Evolutionary conservation across 1,284 basidiomycete genomes (phyloP), one percentile per base, ranked within the genome.

Genomic region (Malassezia sympodialis): DNA sequence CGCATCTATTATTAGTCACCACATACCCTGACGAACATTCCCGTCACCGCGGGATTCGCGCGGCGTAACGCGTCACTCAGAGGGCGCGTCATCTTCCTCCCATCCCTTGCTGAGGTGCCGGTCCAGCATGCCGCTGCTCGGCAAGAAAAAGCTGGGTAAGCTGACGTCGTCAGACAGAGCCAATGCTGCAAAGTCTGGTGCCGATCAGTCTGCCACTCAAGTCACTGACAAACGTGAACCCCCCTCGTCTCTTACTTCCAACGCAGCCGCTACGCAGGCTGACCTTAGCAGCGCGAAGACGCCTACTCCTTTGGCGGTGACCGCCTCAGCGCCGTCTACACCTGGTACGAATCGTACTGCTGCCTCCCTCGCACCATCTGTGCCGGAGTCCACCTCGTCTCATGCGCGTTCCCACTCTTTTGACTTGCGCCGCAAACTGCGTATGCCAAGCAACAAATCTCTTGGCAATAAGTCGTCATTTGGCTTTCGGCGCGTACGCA

Each of bases 381-480:
- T 26, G 41, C 15, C 41, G 15, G 41, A 43, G n/a, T 43, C 41
- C 11, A 43, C 27, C 8, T 27, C 40, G 8, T 35, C 37, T 17
- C 51, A 53, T 23, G 11, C 28, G 3, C 51, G 51, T 8, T 53
- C 51, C 10, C 43, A 53, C 17, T 51, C 54, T 2, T 26, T 44
- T 12, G 49, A 56, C 26, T 12, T 51, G 15, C 48, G 54, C 17
- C 47, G 49, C 11, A 49, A 49, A 14, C 37, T 56, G 31, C 54
- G 54, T n/a, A 51, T 51, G 54, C 54, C 54, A 10, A 56, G 54
- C 24, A 27, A 19, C 24, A 23, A 35, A 26, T 51, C 49, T 6
- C 27, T 56, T 15, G 27, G 27, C 27, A 47, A 27, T 31, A 55
- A 55, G 39, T 47, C 39, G 3, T 24, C 24, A 26, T 56, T 51